A percentile compares a stretch with the other conserved stretches of the same genome.
phyloP scores from a whole-genome alignment of 2,329 filamentous ascomycete genomes.

The Aureobasidium vineae region DNA sequence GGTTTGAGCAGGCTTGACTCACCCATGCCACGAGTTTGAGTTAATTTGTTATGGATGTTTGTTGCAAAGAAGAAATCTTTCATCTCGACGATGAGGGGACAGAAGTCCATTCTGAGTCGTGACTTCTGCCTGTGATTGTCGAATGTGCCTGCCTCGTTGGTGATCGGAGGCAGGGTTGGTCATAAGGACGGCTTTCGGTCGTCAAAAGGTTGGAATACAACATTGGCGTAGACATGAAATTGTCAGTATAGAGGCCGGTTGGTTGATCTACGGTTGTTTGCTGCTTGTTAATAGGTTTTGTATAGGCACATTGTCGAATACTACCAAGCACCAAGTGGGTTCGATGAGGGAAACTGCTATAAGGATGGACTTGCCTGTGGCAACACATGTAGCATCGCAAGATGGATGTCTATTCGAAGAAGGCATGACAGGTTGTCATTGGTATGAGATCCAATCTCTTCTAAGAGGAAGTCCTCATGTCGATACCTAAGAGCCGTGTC shows the following conservation, averaged over 20 bases:
- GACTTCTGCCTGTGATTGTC: neutral
- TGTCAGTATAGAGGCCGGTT: neutral
- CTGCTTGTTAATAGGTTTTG: neutral
- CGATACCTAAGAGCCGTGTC: no score
- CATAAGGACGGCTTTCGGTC: neutral
- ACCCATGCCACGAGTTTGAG: neutral
- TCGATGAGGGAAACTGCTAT: neutral
- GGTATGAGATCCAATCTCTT: no score
- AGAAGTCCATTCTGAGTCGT: neutral
- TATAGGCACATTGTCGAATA: neutral
- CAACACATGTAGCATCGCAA: neutral
- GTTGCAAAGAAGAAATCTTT: neutral
- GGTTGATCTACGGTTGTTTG: no score
- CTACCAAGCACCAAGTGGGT: neutral
- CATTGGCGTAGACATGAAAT: neutral
- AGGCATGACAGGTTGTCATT: no score
- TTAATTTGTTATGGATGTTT: neutral
- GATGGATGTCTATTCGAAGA: no score
- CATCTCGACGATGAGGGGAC: no score
- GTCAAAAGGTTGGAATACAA: no score
- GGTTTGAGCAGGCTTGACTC: slow-evolving; percentile 1
- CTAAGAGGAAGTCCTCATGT: no score
- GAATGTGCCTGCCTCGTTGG: neutral
- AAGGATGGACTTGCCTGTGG: neutral
- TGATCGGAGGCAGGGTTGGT: neutral